These are phyloP conservation scores for Juncus inflexus DNA, from an alignment of 176 grass and related monocot genomes.

Conservation along the genomic window DNA sequence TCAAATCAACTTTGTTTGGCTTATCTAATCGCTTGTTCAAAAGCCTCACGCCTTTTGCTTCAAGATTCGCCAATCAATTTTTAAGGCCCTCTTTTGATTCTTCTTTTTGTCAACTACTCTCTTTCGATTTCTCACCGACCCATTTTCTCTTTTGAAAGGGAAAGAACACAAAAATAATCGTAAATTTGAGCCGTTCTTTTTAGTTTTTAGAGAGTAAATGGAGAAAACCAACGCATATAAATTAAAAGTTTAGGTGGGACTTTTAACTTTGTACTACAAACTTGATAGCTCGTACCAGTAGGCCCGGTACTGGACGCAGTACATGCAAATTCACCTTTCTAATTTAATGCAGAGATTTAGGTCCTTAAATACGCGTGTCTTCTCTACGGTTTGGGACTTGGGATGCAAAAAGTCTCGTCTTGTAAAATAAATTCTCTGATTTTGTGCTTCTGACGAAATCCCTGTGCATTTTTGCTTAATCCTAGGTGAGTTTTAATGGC, in stretches of 20 bases:
- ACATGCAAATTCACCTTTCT: background rate
- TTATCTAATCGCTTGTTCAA: too few relatives aligned
- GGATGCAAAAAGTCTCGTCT: background rate
- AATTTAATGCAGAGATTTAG: background rate
- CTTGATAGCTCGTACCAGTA: background rate
- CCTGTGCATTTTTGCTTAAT: slow-evolving; percentile 9
- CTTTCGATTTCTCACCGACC: slow-evolving; percentile 18
- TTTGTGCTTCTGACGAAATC: background rate
- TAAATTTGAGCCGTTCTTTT: slow-evolving; percentile 15
- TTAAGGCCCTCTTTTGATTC: background rate
- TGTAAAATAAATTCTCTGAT: background rate
- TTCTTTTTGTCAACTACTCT: too few relatives aligned
- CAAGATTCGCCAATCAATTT: slow-evolving; percentile 23
- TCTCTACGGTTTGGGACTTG: background rate
- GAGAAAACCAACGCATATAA: slow-evolving; percentile 25
- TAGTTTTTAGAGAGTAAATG: background rate
- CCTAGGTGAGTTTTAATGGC: slow-evolving; percentile 20
- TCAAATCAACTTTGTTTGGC: background rate
- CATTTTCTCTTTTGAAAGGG: slow-evolving; percentile 11
- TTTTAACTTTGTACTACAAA: slow-evolving; percentile 29
- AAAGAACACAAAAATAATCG: background rate
- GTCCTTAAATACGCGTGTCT: background rate
- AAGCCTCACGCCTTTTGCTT: background rate
- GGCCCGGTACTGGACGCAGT: slow-evolving; percentile 14
- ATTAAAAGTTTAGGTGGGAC: background rate